Conservation (phyloP, 768 basidiomycete genomes). For the Tulasnella sp. region DNA sequence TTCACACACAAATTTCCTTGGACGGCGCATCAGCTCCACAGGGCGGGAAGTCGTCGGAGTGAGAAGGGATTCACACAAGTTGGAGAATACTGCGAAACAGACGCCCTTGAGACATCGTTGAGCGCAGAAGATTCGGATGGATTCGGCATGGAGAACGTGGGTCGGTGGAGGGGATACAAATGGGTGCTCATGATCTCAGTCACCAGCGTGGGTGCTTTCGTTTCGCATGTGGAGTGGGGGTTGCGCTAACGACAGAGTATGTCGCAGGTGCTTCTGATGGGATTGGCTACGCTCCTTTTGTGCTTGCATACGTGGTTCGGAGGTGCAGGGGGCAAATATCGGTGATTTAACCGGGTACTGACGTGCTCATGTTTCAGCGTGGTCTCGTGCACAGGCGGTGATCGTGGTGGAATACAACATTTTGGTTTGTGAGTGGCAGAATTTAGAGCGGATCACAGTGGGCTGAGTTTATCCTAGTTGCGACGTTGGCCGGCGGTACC, state of each 20-base stretch:
- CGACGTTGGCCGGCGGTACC: constrained; percentile 46
- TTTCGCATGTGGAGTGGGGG: background rate
- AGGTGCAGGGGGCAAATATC: constrained; percentile 18
- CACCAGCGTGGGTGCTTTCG: constrained; percentile 29
- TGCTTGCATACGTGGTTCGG: constrained; percentile 45
- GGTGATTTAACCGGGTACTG: background rate
- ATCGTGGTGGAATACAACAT: constrained; percentile 39
- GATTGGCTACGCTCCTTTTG: constrained; percentile 38
- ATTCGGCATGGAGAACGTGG: constrained; percentile 22
- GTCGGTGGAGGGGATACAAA: constrained; percentile 51
- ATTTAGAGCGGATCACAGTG: background rate
- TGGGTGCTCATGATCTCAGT: constrained; percentile 48
- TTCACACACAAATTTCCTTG: constrained; percentile 17
- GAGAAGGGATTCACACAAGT: background rate
- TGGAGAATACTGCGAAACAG: background rate
- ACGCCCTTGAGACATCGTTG: background rate
- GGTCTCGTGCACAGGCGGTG: constrained; percentile 51
- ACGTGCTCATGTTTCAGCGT: constrained; percentile 31
- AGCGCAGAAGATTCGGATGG: background rate
- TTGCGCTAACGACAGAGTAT: background rate
- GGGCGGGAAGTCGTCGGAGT: background rate
- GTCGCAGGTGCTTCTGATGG: constrained; percentile 36
- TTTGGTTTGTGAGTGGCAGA: constrained; percentile 26
- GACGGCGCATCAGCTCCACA: background rate
- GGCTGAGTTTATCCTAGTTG: constrained; percentile 36